A percentile compares a stretch with the other conserved stretches of the same genome.
Evolutionary conservation across 2,329 filamentous ascomycete genomes (phyloP).

Genomic region (Aspergillus puulaauensis): DNA sequence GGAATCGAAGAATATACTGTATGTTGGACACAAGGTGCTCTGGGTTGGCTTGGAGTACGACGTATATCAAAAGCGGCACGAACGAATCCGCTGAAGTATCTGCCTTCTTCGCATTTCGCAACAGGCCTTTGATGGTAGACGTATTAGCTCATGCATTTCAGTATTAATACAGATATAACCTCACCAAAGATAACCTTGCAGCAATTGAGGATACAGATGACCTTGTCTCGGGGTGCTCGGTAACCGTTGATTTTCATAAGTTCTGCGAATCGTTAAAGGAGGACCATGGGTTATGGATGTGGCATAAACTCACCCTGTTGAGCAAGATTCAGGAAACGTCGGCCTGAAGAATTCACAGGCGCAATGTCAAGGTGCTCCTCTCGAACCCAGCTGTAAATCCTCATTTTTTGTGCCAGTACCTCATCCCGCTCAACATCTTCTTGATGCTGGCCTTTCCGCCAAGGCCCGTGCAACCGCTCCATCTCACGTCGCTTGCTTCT

Average conservation of each 20-base stretch:
- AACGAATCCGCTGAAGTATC: conserved; percentile 97
- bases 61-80: conserved; percentile 91
- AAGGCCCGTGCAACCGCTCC: conserved; percentile 71
- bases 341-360: conserved; percentile 78
- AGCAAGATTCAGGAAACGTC: conserved; percentile 81
- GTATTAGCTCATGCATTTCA: background rate
- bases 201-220: conserved; percentile 96
- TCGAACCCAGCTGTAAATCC: conserved; percentile 92
- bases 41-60: conserved; percentile 89
- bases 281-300: background rate
- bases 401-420: conserved; percentile 92
- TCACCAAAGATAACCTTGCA: conserved; percentile 98
- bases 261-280: conserved; percentile 56
- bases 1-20: conserved; percentile 94
- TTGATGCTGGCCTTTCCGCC: conserved; percentile 91
- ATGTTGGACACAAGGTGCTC: conserved; percentile 96
- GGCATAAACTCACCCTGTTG: conserved; percentile 66
- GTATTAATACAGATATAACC: conserved; percentile 20
- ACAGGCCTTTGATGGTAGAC: conserved; percentile 55
- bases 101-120: conserved; percentile 81
- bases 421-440: conserved; percentile 97
- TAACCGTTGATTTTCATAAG: conserved; percentile 95
- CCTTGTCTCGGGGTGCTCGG: conserved; percentile 94
- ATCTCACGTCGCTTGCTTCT: conserved; percentile 68
- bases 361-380: conserved; percentile 94